Evolutionary conservation across 345 rosid genomes (phyloP).

Genomic region (Citrus mangshanensis): DNA sequence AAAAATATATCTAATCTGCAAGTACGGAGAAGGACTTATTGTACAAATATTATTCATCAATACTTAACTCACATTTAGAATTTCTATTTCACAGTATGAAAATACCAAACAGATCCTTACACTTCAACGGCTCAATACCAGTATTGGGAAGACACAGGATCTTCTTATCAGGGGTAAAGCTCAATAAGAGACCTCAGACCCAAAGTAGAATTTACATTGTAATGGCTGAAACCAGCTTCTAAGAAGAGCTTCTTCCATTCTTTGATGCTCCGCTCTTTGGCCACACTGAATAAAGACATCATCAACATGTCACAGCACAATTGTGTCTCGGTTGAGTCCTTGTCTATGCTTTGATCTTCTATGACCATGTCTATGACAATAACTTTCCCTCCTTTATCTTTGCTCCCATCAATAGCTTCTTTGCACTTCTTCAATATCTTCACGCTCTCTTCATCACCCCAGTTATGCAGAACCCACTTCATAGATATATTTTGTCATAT

Average conservation of each 20-base stretch:
- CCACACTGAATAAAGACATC: slow-evolving; percentile 23
- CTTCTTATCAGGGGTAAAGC: not conserved
- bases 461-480: not conserved
- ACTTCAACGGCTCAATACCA: too few relatives aligned
- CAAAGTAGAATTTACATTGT: slow-evolving; percentile 30
- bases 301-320: slow-evolving; percentile 38
- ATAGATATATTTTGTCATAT: not conserved
- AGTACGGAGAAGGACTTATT: too few relatives aligned
- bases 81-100: too few relatives aligned
- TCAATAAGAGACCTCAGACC: slow-evolving; percentile 35
- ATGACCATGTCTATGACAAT: not conserved
- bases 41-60: too few relatives aligned
- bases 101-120: too few relatives aligned
- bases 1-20: too few relatives aligned
- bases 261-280: slow-evolving; percentile 33
- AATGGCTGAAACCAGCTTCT: slow-evolving; percentile 35
- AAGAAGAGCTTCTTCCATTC: slow-evolving; percentile 43
- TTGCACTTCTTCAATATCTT: not conserved
- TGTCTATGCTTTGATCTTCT: not conserved
- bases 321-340: slow-evolving; percentile 24
- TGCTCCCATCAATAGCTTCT: not conserved
- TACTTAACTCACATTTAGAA: too few relatives aligned
- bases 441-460: not conserved
- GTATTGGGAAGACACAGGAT: too few relatives aligned
- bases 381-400: not conserved